These are phyloP conservation scores for Pseudevernia furfuracea DNA, from an alignment of 495 filamentous ascomycete genomes.

Conservation along the genomic window DNA sequence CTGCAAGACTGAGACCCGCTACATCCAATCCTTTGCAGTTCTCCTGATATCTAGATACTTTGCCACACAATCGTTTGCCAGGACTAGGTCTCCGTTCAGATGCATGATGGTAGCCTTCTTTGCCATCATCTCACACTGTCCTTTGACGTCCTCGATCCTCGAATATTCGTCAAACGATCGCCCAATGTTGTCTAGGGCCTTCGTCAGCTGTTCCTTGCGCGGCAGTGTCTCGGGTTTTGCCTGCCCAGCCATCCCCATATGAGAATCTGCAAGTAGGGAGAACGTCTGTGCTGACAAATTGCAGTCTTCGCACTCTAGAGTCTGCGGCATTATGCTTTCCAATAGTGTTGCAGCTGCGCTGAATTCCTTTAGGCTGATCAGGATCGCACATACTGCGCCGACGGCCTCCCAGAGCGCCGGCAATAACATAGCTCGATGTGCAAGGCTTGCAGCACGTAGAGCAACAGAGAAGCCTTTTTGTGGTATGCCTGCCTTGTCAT, in stretches of 20 bases:
- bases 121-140: constrained; percentile 75
- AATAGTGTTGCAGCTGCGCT: constrained; percentile 59
- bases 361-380: constrained; percentile 70
- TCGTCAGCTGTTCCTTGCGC: constrained; percentile 54
- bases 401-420: constrained; percentile 72
- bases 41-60: constrained; percentile 56
- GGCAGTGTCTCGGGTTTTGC: constrained; percentile 22
- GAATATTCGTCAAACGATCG: constrained; percentile 61
- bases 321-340: constrained; percentile 70
- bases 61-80: constrained; percentile 69
- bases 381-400: constrained; percentile 56
- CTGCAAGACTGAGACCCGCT: neutral
- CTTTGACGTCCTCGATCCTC: constrained; percentile 62
- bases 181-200: constrained; percentile 60
- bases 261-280: constrained; percentile 69
- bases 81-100: constrained; percentile 58
- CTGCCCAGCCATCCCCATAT: constrained; percentile 71
- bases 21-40: constrained; percentile 28
- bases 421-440: constrained; percentile 63
- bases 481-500: constrained; percentile 60
- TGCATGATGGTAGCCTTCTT: constrained; percentile 80
- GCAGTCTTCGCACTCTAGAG: constrained; percentile 65
- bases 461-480: constrained; percentile 78
- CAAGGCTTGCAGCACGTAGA: constrained; percentile 69
- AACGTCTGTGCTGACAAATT: constrained; percentile 60